Evolutionary conservation across 1,284 basidiomycete species (phyloP).

Genomic region (Tylopilus sp.): DNA sequence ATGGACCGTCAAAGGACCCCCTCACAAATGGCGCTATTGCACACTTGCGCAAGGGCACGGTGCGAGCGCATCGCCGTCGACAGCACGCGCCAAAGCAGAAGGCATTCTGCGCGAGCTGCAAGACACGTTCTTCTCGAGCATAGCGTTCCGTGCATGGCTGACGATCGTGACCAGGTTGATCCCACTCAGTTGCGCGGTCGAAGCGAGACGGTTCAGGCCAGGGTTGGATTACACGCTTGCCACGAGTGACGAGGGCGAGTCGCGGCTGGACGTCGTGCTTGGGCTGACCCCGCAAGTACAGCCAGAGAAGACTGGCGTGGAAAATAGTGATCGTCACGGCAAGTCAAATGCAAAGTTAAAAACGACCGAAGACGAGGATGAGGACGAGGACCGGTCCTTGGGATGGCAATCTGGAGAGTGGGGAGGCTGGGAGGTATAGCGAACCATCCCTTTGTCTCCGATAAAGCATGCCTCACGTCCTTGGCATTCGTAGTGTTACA

Average conservation of each 20-base stretch:
- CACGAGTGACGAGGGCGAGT: conserved; percentile 79
- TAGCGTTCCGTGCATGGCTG: conserved; percentile 89
- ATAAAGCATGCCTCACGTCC: not conserved
- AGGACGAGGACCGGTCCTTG: conserved; percentile 34
- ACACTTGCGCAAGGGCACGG: conserved; percentile 39
- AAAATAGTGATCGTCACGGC: conserved; percentile 9
- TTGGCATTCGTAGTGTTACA: conserved; percentile 67
- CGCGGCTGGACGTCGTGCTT: conserved; percentile 84
- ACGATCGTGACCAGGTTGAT: conserved; percentile 75
- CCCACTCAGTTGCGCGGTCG: conserved; percentile 66
- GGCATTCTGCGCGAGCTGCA: conserved; percentile 57
- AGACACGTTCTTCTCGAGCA: conserved; percentile 71
- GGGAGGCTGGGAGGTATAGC: conserved; percentile 87
- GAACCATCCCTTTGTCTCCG: not conserved
- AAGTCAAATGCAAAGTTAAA: conserved; percentile 26
- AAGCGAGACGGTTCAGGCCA: conserved; percentile 85
- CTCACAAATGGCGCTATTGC: conserved; percentile 92
- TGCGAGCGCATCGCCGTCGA: not conserved
- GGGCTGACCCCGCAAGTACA: conserved; percentile 76
- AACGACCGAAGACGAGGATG: conserved; percentile 32
- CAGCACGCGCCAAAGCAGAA: conserved; percentile 44
- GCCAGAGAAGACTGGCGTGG: conserved; percentile 18
- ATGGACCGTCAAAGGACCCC: conserved; percentile 82
- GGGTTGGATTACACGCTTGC: conserved; percentile 96
- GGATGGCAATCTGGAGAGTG: conserved; percentile 78